These are phyloP conservation scores for Candida piceae DNA, from an alignment of 805 yeast genomes.

Conservation along the genomic window DNA sequence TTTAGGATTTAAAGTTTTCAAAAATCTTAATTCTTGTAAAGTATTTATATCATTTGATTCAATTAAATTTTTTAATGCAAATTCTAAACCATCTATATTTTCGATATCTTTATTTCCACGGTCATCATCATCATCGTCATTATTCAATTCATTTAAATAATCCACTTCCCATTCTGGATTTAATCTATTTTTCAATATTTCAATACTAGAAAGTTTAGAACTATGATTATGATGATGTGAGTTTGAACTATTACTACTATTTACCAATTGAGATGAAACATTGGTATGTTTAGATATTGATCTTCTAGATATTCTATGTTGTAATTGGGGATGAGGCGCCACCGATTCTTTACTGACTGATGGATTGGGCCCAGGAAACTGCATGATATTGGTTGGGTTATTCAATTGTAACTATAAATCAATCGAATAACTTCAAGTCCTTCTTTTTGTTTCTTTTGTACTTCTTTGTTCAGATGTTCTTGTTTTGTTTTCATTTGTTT, in stretches of 20 bases:
- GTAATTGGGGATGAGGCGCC: slow-evolving; percentile 9
- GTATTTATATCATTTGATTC: slow-evolving; percentile 6
- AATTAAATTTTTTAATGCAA: slow-evolving; percentile 7
- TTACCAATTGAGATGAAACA: no score
- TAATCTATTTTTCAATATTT: slow-evolving; percentile 14
- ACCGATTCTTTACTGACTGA: slow-evolving; percentile 1
- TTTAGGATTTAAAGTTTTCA: slow-evolving; percentile 14
- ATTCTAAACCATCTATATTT: slow-evolving; percentile 10
- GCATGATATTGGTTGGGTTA: not conserved
- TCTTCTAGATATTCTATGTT: slow-evolving; percentile 24
- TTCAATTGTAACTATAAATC: no score
- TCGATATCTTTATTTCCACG: slow-evolving; percentile 9
- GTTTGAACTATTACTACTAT: not conserved
- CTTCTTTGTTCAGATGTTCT: no score
- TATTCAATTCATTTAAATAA: slow-evolving; percentile 15
- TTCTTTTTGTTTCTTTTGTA: no score
- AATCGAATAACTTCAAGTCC: no score
- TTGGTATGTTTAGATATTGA: slow-evolving; percentile 28
- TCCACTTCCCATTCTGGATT: slow-evolving; percentile 28
- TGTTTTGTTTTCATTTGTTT: no score
- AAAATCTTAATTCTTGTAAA: slow-evolving; percentile 21
- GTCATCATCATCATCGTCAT: slow-evolving; percentile 12
- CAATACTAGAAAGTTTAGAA: slow-evolving; percentile 5
- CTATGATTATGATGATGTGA: not conserved
- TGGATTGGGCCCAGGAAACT: not conserved